Evolutionary conservation across 2,329 filamentous ascomycete species (phyloP), one percentile per base, ranked within the genome.

Genomic region (Fusarium burgessii): DNA sequence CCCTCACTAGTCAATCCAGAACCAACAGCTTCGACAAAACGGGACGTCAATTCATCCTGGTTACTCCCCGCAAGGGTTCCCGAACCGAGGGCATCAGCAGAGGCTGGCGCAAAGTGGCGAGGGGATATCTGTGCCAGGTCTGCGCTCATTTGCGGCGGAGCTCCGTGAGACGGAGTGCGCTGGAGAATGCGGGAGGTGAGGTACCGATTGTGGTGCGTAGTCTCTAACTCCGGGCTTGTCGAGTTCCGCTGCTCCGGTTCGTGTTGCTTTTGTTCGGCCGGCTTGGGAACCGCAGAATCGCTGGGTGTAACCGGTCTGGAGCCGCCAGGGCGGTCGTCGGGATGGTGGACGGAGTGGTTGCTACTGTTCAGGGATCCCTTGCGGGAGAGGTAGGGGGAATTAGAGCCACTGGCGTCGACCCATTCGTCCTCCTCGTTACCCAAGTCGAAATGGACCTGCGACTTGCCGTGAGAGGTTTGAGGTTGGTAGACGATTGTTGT

Each of bases 101-200:
- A 76, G 52, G 77, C 70, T 36, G 79, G 77, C 25, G 80, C 78
- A 46, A 80, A 80, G 27, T 81, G 80, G 49, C 80, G 82, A 38
- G 81, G 78, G 18, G 80, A 77, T 13, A 83, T 82, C 59, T 79
- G 81, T 59, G 73, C 85, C 77, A 79, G 82, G 66, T 91, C 86
- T 63, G 86, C 82, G 11, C 90, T 91, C 86, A 92, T 91, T 77
- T 90, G 86, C 41, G 89, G 90, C 38, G 90, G 88, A 6, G 88
- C 86, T 67, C 87, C 85, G 67, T 89, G 85, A 10, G 89, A 90
- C 1, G 89, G 86, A 13, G 85, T 89, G 71, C 91, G 87, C 76
- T 91, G 88, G 4, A 94, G 84, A 40, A 93, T 80, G 63, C 90
- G 86, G 33, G 90, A 90, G 10, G 91, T 93, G 55, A 93, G 86